Base-by-base conservation (phyloP, 2,329 filamentous ascomycete species). In the Cordyceps cateniannulata region DNA sequence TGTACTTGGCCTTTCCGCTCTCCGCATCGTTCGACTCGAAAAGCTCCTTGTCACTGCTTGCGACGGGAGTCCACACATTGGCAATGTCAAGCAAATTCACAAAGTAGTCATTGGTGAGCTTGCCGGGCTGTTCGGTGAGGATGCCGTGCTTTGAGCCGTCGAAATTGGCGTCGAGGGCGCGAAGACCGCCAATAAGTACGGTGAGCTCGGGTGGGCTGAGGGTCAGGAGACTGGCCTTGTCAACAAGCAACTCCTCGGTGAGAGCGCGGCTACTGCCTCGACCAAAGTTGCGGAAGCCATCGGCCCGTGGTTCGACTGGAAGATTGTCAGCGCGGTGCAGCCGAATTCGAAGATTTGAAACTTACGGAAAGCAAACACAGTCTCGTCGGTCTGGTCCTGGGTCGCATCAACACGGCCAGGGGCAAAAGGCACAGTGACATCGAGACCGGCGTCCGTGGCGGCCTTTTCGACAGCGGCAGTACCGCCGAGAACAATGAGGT, bases 201-300 rank as follows among this genome's bases (percentile, higher is more conserved):
- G 87, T 85, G 70, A 91, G 68, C 75, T 93, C 88, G 0, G 89
- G 88, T 0, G 86, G 81, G 12, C 87, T 82, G 6, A 93, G 83
- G 4, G 80, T 89, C 18, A 93, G 82, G 18, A 89, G 84, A 64
- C 88, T 78, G 1, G 89, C 89, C 65, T 79, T 81, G 80, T 93
- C 89, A 57, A 93, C 80, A 22, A 93, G 81, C 69, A 85, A 80
- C 68, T 89, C 82, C 76, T 93, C 89, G 6, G 84, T 81, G 65
- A 79, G 80, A 32, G 85, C 86, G 49, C 85, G 85, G 1, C 73
- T 63, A 2, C 80, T 85, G 1, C 83, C 83, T 65, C 82, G 78
- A 69, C 88, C 89, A 70, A 89, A 91, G 81, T 89, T 92, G 69
- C 89, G 87, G 88, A 93, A 92, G 5, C 87, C 88, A 66, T 93